These are phyloP conservation scores for Groenewaldozyma tartarivorans DNA, from an alignment of 805 yeast species.

Conservation along the genomic window DNA sequence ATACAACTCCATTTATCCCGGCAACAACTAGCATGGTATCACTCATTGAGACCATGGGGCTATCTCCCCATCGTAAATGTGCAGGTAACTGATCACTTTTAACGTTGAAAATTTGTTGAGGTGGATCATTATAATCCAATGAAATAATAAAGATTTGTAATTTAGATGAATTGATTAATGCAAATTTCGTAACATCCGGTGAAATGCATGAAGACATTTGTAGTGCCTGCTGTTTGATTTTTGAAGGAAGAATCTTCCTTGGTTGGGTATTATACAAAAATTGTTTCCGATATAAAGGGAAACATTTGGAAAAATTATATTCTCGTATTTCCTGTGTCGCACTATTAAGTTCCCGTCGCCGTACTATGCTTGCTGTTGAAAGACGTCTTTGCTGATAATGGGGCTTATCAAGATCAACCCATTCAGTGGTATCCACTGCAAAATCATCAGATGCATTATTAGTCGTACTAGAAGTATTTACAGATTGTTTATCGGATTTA, in stretches of 20 bases:
- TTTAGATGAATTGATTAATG: slow-evolving; percentile 51
- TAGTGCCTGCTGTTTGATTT: slow-evolving; percentile 28
- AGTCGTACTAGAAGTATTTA: background rate
- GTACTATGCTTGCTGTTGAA: slow-evolving; percentile 1
- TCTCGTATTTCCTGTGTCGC: slow-evolving; percentile 16
- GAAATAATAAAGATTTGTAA: slow-evolving; percentile 65
- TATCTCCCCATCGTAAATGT: slow-evolving; percentile 11
- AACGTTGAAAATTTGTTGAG: slow-evolving; percentile 36
- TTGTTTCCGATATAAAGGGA: slow-evolving; percentile 68
- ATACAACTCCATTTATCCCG: slow-evolving; percentile 56
- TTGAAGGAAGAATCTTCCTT: slow-evolving; percentile 37
- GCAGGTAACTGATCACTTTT: background rate
- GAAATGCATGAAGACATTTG: slow-evolving; percentile 49
- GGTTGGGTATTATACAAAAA: slow-evolving; percentile 46
- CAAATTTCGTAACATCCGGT: slow-evolving; percentile 56
- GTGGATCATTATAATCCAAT: slow-evolving; percentile 38
- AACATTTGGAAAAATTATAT: slow-evolving; percentile 60
- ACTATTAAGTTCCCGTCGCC: background rate
- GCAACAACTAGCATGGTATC: slow-evolving; percentile 53
- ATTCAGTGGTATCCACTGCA: background rate
- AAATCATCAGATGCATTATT: background rate
- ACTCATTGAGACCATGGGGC: slow-evolving; percentile 34
- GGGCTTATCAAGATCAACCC: no score
- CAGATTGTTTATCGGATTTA: background rate
- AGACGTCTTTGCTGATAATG: no score